A percentile compares a stretch with the other conserved stretches of the same genome.
These are phyloP conservation scores for Monosporascus sp. DNA, from an alignment of 2,329 filamentous ascomycete genomes.

Conservation along the genomic window DNA sequence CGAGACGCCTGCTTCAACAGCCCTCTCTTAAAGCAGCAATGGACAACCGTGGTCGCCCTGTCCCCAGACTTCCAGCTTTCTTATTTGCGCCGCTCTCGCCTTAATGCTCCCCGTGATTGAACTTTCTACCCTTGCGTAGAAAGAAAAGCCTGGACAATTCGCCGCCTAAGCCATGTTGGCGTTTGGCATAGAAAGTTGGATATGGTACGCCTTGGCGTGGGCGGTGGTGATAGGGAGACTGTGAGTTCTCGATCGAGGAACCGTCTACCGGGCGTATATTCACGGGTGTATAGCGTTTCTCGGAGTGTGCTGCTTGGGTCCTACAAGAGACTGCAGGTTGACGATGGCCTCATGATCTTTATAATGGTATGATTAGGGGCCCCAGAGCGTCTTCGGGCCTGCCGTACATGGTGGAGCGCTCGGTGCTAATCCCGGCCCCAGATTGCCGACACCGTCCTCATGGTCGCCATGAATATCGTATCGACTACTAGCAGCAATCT, in stretches of 20 bases:
- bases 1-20: no score
- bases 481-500: conserved; percentile 54
- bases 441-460: conserved; percentile 48
- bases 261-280: conserved; percentile 1
- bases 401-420: neutral
- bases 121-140: no score
- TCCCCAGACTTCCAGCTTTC: no score
- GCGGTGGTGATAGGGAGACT: conserved; percentile 33
- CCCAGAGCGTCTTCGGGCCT: neutral
- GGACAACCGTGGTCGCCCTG: no score
- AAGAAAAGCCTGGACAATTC: neutral
- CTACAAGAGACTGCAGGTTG: conserved; percentile 43
- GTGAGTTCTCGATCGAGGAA: conserved; percentile 24
- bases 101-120: no score
- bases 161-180: neutral
- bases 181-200: conserved; percentile 33
- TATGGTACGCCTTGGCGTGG: conserved; percentile 38
- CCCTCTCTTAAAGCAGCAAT: no score
- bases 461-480: conserved; percentile 50
- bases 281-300: conserved; percentile 25
- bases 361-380: conserved; percentile 37
- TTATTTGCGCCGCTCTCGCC: no score
- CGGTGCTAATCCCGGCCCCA: conserved; percentile 14
- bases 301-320: conserved; percentile 38
- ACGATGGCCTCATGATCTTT: conserved; percentile 52